Percentiles rank a stretch among this genome's conserved stretches.
Evolutionary conservation across 169 alveolate species (phyloP).

Genomic region (Plasmodium gonderi): DNA sequence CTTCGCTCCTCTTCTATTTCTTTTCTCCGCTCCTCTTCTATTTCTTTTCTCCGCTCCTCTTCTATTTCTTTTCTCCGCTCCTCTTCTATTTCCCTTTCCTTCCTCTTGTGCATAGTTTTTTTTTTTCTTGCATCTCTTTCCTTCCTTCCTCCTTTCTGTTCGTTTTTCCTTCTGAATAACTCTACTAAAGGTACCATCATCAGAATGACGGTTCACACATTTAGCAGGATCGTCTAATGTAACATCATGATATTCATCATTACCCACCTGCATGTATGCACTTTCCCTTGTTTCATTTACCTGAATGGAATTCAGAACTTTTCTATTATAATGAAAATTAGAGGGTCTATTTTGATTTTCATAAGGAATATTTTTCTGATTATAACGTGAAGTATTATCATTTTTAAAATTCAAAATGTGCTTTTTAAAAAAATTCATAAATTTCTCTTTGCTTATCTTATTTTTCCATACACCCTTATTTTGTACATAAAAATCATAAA

Average conservation of each 20-base stretch:
- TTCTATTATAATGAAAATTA: neutral
- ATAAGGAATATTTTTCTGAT: neutral
- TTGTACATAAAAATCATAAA: slow-evolving; percentile 54
- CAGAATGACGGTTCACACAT: neutral
- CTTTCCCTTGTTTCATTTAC: neutral
- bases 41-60: neutral
- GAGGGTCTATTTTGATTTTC: neutral
- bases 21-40: neutral
- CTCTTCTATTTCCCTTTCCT: neutral
- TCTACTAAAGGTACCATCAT: neutral
- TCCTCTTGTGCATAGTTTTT: neutral
- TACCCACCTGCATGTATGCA: neutral
- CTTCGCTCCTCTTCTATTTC: neutral
- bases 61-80: neutral
- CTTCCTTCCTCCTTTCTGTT: neutral
- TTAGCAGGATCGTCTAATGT: neutral
- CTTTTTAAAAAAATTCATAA: slow-evolving; percentile 18
- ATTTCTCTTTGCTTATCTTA: slow-evolving; percentile 13
- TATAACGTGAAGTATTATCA: neutral
- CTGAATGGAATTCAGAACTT: neutral
- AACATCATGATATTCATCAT: neutral
- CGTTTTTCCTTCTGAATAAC: neutral
- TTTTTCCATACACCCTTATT: slow-evolving; percentile 7
- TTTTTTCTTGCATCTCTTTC: neutral
- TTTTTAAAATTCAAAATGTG: neutral